Conservation (phyloP, 1,284 basidiomycete species). For the Leccinum discolor region DNA sequence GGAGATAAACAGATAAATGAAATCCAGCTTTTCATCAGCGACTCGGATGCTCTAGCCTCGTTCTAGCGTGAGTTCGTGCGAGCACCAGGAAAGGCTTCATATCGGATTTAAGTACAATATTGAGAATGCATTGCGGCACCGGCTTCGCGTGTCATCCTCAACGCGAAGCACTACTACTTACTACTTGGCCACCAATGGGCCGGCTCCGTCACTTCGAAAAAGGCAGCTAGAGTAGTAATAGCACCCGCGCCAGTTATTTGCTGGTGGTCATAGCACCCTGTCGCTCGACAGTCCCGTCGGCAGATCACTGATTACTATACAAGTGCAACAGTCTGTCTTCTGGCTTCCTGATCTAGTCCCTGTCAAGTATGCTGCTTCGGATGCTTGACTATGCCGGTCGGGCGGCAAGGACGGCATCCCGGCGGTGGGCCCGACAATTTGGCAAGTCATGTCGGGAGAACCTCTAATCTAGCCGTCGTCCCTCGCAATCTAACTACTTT, state of each 20-base stretch:
- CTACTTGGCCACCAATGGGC: slow-evolving; percentile 5
- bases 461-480: slow-evolving; percentile 1
- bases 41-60: slow-evolving; percentile 2
- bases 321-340: neutral
- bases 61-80: slow-evolving; percentile 5
- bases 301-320: neutral
- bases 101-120: slow-evolving; percentile 9
- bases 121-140: slow-evolving; percentile 3
- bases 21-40: slow-evolving; percentile 6
- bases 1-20: slow-evolving; percentile 26
- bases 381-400: neutral
- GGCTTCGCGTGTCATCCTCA: slow-evolving; percentile 5
- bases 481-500: neutral
- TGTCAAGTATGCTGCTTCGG: neutral
- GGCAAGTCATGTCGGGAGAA: slow-evolving; percentile 1
- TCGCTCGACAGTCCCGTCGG: neutral
- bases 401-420: neutral
- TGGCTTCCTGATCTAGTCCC: neutral
- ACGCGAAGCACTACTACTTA: neutral
- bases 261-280: neutral
- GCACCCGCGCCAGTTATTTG: neutral
- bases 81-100: slow-evolving; percentile 3
- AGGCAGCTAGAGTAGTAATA: neutral
- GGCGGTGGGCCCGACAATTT: neutral
- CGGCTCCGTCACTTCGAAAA: slow-evolving; percentile 14